Conservation (phyloP, 331 rosid genomes). For the Quercus tomentella region DNA sequence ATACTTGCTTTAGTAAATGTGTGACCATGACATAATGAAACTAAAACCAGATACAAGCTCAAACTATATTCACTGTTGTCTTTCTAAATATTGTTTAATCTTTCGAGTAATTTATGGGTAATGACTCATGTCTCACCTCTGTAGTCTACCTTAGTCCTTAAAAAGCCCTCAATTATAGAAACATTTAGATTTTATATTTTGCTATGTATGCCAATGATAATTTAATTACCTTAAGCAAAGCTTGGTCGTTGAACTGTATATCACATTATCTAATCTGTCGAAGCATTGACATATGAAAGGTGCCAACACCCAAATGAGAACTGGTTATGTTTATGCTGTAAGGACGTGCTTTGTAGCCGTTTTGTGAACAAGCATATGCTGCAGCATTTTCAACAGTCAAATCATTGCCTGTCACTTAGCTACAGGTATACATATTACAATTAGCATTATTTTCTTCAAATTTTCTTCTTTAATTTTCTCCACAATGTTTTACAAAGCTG, state of each 20-base stretch:
- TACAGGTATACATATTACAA: constrained; percentile 43
- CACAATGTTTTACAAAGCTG: neutral
- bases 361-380: constrained; percentile 88
- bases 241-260: neutral
- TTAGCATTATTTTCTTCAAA: neutral
- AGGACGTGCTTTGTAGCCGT: constrained; percentile 76
- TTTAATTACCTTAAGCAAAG: neutral
- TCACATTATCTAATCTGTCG: neutral
- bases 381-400: constrained; percentile 37
- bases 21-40: too few relatives aligned
- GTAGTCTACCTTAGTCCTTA: too few relatives aligned
- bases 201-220: neutral
- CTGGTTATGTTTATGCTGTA: constrained; percentile 75
- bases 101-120: too few relatives aligned
- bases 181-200: too few relatives aligned
- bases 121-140: too few relatives aligned
- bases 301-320: constrained; percentile 76
- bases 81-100: too few relatives aligned
- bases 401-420: constrained; percentile 66
- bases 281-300: constrained; percentile 21
- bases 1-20: too few relatives aligned
- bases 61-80: too few relatives aligned
- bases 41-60: too few relatives aligned
- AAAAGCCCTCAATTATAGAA: too few relatives aligned
- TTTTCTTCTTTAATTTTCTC: neutral